Conservation (phyloP, 495 filamentous ascomycete species). For the Lophium mytilinum region DNA sequence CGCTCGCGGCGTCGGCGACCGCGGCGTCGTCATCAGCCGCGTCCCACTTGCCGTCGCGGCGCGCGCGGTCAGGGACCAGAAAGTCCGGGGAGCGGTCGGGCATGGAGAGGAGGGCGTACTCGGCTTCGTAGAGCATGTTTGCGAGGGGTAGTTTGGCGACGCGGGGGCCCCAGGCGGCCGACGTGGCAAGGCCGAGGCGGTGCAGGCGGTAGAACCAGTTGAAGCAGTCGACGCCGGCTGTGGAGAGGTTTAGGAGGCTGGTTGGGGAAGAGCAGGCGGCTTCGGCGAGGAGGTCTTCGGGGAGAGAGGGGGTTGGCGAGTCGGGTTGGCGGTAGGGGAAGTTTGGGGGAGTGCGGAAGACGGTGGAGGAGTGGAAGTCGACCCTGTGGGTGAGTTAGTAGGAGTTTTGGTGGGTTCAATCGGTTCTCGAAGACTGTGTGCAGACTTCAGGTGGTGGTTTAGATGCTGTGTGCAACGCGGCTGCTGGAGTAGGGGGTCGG, state of each 20-base stretch:
- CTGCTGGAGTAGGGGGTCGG: too few species aligned
- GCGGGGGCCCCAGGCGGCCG: conserved; percentile 4
- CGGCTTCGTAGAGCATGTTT: conserved; percentile 18
- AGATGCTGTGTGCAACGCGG: too few species aligned
- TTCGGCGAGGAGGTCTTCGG: conserved; percentile 15
- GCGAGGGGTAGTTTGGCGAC: conserved; percentile 6
- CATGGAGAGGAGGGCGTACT: conserved; percentile 10
- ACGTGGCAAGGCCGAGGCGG: conserved; percentile 12
- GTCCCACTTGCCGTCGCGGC: background rate
- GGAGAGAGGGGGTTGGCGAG: conserved; percentile 7
- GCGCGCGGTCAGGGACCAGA: conserved; percentile 6
- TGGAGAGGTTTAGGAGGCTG: conserved; percentile 14
- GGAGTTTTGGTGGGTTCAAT: background rate
- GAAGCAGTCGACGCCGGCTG: conserved; percentile 15
- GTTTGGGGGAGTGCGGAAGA: conserved; percentile 9
- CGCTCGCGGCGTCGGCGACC: conserved; percentile 10
- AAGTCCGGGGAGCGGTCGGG: conserved; percentile 16
- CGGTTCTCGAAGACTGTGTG: too few species aligned
- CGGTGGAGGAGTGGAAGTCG: conserved; percentile 19
- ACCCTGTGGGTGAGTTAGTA: conserved; percentile 4
- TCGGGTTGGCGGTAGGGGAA: conserved; percentile 11
- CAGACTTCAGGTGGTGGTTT: too few species aligned
- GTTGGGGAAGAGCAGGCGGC: conserved; percentile 19
- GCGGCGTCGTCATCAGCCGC: background rate
- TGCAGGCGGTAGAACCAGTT: conserved; percentile 22